phyloP scores from a whole-genome alignment of 345 rosid genomes.

The Citrus cavaleriei region DNA sequence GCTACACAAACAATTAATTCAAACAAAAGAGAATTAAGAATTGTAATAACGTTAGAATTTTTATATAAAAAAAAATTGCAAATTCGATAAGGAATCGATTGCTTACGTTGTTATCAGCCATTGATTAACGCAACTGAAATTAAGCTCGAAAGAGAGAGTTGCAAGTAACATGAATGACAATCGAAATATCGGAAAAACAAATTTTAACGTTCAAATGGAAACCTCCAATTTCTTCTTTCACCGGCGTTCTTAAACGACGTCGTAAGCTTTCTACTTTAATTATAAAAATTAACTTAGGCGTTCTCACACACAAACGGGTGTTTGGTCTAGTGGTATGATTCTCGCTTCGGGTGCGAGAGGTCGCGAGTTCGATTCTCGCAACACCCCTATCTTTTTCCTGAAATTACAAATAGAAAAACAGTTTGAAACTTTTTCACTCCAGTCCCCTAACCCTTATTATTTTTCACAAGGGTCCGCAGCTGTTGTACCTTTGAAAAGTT shows the following conservation, averaged over 20 bases:
- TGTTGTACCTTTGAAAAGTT: too few relatives aligned
- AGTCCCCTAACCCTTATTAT: too few relatives aligned
- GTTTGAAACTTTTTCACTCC: too few relatives aligned
- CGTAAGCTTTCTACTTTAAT: fast-evolving
- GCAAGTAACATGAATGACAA: neutral
- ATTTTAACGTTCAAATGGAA: neutral
- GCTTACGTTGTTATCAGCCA: conserved; percentile 50
- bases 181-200: neutral
- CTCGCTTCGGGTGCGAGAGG: conserved; percentile 99
- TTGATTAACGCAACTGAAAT: conserved; percentile 11
- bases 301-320: conserved; percentile 15
- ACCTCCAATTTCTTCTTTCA: neutral
- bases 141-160: neutral
- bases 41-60: neutral
- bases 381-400: conserved; percentile 44
- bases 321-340: conserved; percentile 99
- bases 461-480: too few relatives aligned
- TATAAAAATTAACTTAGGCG: fast-evolving
- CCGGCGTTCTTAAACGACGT: neutral
- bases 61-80: neutral
- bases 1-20: conserved; percentile 25
- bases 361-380: conserved; percentile 96
- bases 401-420: too few relatives aligned
- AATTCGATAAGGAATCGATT: neutral
- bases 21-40: neutral